These are phyloP conservation scores for Lunasporangiospora selenospora DNA, from an alignment of 192 early-diverging fungal genomes.

Conservation along the genomic window DNA sequence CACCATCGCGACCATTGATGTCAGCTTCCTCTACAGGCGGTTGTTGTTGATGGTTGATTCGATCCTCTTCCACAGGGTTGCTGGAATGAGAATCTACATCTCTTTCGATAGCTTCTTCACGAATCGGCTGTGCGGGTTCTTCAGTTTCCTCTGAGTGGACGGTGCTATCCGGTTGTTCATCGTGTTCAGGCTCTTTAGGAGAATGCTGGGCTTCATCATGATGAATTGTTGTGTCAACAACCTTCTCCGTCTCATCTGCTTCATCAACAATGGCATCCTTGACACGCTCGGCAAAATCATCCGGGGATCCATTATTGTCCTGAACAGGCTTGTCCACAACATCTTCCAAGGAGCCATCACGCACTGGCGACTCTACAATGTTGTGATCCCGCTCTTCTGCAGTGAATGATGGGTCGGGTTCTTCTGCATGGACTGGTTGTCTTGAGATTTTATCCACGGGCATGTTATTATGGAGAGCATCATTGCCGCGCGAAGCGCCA, in stretches of 20 bases:
- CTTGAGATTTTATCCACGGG: conserved; percentile 6
- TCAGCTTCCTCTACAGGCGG: not conserved
- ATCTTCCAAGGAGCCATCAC: conserved; percentile 1
- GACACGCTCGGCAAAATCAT: not conserved
- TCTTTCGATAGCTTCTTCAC: not conserved
- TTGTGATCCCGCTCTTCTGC: not conserved
- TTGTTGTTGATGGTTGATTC: not conserved
- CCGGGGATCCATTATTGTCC: conserved; percentile 3
- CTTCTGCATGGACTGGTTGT: conserved; percentile 18
- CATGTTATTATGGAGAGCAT: not conserved
- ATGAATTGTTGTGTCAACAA: not conserved
- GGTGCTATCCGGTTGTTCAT: too few relatives aligned
- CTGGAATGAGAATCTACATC: not conserved
- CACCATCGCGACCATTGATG: not conserved
- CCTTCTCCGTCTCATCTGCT: not conserved
- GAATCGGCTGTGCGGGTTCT: not conserved
- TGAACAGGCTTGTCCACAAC: not conserved
- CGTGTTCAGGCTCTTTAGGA: not conserved
- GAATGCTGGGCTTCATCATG: not conserved
- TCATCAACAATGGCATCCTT: conserved; percentile 7
- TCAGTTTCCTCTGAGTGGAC: not conserved
- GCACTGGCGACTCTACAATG: not conserved
- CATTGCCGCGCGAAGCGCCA: not conserved
- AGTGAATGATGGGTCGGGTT: not conserved
- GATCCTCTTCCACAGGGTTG: not conserved